Evolutionary conservation across 2,329 filamentous ascomycete species (phyloP), one percentile per base, ranked within the genome.

Genomic region (Epichloe baconii): DNA sequence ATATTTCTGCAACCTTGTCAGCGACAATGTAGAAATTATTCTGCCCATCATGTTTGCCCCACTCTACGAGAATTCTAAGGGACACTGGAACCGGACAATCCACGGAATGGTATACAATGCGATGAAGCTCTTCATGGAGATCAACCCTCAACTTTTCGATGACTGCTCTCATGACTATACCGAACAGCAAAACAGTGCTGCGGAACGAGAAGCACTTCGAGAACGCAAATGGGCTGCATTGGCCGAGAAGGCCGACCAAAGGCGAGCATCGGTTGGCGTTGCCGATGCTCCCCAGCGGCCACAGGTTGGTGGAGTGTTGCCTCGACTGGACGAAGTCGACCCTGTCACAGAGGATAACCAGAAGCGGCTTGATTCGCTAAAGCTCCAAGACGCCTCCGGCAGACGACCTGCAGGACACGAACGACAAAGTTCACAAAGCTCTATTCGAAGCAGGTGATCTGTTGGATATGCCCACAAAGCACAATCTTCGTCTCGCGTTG

Each of bases 91-190:
- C 66, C 97, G 93, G 62, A 98, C 93, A 7, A 98, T 98, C 59
- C 93, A 98, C 64, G 93, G 93, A 66, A 97, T 98, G 91, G 93
- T 98, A 11, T 97, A 97, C 68, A 98, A 97, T 63, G 93, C 93
- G 52, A 97, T 98, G 93, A 98, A 98, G 68, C 79, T 98, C 38
- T 98, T 98, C 69, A 98, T 98, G 93, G 93, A 98, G 68, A 96
- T 98, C 63, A 97, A 97, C 67, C 93, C 93, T 10, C 90, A 96
- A 67, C 79, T 98, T 21, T 98, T 98, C 62, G 93, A 98, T 61
- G 93, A 98, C 65, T 98, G 93, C 71, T 96, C 93, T 37, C 91
- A 96, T 64, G 90, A 97, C 57, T 98, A 98, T 69, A 94, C 90
- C 5, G 91, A 97, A 67, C 85, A 93, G 62, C 91, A 97, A 69